Conservation (phyloP, 2,329 filamentous ascomycete species). For the Nigrospora osmanthi region DNA sequence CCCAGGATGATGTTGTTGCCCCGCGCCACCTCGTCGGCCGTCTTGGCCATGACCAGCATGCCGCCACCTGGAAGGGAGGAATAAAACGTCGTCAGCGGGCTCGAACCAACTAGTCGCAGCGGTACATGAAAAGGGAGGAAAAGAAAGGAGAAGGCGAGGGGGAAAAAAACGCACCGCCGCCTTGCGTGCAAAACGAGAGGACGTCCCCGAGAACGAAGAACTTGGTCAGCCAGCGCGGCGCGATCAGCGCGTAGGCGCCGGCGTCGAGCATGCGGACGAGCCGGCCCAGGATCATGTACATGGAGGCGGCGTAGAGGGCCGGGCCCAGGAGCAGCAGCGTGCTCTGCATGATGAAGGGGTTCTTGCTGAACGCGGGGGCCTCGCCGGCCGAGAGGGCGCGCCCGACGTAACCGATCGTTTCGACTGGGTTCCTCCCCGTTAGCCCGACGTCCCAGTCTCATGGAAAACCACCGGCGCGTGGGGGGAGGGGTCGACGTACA, state of each 20-base stretch:
- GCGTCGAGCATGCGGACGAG: conserved; percentile 28
- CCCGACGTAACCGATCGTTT: conserved; percentile 43
- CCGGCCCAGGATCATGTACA: conserved; percentile 38
- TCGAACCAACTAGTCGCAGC: background rate
- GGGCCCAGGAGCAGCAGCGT: conserved; percentile 33
- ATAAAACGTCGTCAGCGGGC: background rate
- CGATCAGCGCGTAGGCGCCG: conserved; percentile 31
- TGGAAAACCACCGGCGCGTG: too few relatives aligned
- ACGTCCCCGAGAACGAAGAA: conserved; percentile 42
- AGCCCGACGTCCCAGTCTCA: background rate
- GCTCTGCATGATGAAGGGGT: conserved; percentile 28
- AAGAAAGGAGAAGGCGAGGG: background rate
- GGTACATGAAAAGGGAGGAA: too few relatives aligned
- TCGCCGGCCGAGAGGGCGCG: conserved; percentile 33
- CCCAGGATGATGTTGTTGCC: conserved; percentile 35
- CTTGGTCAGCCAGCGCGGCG: conserved; percentile 35
- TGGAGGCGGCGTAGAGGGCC: conserved; percentile 31
- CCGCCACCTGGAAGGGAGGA: conserved; percentile 25
- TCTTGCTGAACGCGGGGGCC: conserved; percentile 28
- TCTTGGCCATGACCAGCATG: conserved; percentile 23
- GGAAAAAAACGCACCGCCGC: conserved; percentile 21
- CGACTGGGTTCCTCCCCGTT: conserved; percentile 25
- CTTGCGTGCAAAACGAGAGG: conserved; percentile 36
- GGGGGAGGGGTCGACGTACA: conserved; percentile 25
- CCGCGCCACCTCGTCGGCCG: conserved; percentile 16